Base-by-base conservation (phyloP, 2,329 filamentous ascomycete species). In the Talaromyces marneffei region DNA sequence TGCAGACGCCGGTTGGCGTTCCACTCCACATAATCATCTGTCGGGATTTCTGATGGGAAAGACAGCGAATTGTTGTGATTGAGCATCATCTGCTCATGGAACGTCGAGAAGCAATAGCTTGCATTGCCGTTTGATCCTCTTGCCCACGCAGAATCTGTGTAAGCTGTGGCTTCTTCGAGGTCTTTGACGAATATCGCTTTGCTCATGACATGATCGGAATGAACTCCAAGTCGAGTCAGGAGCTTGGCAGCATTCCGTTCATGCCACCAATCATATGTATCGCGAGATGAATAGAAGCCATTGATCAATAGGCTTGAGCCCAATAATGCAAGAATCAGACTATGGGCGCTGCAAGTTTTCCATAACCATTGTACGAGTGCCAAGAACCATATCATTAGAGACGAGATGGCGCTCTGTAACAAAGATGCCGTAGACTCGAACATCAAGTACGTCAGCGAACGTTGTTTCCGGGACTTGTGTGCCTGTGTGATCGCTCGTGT, bases 151-250 rank as follows among this genome's bases (percentile, higher is more conserved):
- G 68, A 65, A 2, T 72, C 74, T 20, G 67, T 65, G 57, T 72
- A 73, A 20, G 77, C 70, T 57, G 84, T 77, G 16, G 84, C 85
- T 64, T 89, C 85, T 62, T 92, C 87, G 55, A 97, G 80, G 72
- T 97, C 93, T 57, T 82, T 82, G 60, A 97, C 77, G 71, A 94
- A 96, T 27, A 99, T 85, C 8, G 90, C 86, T 73, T 88, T 91
- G 75, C 88, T 90, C 90, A 97, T 93, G 64, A 88, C 83, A 20
- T 82, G 75, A 66, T 95, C 89, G 7, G 92, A 91, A 2, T 84
- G 83, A 7, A 97, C 86, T 9, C 93, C 93, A 14, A 97, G 78
- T 12, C 87, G 82, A 35, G 80, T 80, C 91, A 99, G 94, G 73
- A 93, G 96, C 42, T 82, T 87, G 16, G 83, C 84, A 1, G 92